phyloP scores from a whole-genome alignment of 2,329 filamentous ascomycete genomes.

The Curvularia verruculosa region DNA sequence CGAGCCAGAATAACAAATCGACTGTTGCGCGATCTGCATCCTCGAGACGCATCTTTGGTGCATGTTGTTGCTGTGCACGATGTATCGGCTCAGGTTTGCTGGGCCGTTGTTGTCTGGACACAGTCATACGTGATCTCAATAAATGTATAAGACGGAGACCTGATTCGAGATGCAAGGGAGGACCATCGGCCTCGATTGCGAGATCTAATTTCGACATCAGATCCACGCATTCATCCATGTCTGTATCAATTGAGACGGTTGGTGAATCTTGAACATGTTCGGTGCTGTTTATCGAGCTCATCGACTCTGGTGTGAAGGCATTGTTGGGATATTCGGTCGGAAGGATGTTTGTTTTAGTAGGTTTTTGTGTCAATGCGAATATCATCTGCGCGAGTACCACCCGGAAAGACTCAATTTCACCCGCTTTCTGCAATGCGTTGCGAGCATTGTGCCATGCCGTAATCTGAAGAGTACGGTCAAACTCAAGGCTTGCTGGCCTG shows the following conservation, averaged over 20 bases:
- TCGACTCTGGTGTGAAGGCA: neutral
- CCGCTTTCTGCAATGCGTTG: conserved; percentile 46
- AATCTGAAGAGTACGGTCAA: conserved; percentile 49
- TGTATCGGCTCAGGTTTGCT: conserved; percentile 15
- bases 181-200: conserved; percentile 44
- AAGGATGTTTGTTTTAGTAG: conserved; percentile 32
- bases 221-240: conserved; percentile 35
- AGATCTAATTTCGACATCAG: conserved; percentile 40
- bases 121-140: conserved; percentile 38
- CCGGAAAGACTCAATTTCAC: conserved; percentile 54
- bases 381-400: conserved; percentile 55
- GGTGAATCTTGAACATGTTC: neutral
- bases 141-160: conserved; percentile 51
- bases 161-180: conserved; percentile 50
- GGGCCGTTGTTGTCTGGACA: conserved; percentile 22
- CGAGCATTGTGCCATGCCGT: conserved; percentile 53
- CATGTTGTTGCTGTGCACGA: conserved; percentile 20
- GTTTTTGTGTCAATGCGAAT: conserved; percentile 54
- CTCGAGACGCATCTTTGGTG: conserved; percentile 31
- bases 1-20: conserved; percentile 63
- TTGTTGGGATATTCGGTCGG: neutral
- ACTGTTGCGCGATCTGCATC: conserved; percentile 55
- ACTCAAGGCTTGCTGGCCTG: conserved; percentile 20
- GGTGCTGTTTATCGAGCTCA: neutral
- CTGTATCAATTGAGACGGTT: conserved; percentile 16